Evolutionary conservation across 1,139 yeast genomes (phyloP).

Genomic region (Zygotorulaspora mrakii): DNA sequence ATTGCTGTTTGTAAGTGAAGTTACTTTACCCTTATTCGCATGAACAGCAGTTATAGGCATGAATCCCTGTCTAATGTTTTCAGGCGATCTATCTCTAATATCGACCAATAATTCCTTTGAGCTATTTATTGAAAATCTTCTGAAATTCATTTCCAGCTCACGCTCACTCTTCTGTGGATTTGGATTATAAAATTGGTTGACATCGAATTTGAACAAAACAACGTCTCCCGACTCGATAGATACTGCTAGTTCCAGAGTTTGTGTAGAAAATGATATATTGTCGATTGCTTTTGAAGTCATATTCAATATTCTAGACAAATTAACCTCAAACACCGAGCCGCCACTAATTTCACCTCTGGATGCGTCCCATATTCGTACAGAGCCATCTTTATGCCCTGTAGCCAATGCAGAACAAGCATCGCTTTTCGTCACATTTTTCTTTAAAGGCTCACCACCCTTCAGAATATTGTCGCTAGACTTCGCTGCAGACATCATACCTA

Average conservation of each 20-base stretch:
- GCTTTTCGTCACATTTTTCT: slow-evolving; percentile 51
- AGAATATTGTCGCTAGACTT: slow-evolving; percentile 46
- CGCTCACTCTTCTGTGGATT: slow-evolving; percentile 26
- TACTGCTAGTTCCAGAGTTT: slow-evolving; percentile 70
- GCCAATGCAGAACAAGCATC: slow-evolving; percentile 63
- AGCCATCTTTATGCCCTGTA: slow-evolving; percentile 81
- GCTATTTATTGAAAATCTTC: slow-evolving; percentile 34
- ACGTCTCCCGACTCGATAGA: slow-evolving; percentile 64
- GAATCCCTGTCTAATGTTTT: slow-evolving; percentile 56
- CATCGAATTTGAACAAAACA: slow-evolving; percentile 70
- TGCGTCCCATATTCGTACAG: slow-evolving; percentile 75
- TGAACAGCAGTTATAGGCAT: slow-evolving; percentile 62
- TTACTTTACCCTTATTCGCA: slow-evolving; percentile 46
- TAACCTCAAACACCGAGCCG: slow-evolving; percentile 53
- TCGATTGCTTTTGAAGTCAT: slow-evolving; percentile 45
- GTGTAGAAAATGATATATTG: slow-evolving; percentile 69
- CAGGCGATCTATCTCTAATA: slow-evolving; percentile 41
- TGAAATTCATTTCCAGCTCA: slow-evolving; percentile 33
- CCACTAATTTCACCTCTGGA: slow-evolving; percentile 73
- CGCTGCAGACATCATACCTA: slow-evolving; percentile 60
- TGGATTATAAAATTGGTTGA: slow-evolving; percentile 44
- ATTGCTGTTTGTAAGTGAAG: slow-evolving; percentile 64
- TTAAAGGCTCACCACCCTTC: slow-evolving; percentile 74
- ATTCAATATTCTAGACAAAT: slow-evolving; percentile 47
- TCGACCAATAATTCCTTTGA: slow-evolving; percentile 35